Conservation (phyloP, 169 alveolate species). For the Eimeria maxima region DNA sequence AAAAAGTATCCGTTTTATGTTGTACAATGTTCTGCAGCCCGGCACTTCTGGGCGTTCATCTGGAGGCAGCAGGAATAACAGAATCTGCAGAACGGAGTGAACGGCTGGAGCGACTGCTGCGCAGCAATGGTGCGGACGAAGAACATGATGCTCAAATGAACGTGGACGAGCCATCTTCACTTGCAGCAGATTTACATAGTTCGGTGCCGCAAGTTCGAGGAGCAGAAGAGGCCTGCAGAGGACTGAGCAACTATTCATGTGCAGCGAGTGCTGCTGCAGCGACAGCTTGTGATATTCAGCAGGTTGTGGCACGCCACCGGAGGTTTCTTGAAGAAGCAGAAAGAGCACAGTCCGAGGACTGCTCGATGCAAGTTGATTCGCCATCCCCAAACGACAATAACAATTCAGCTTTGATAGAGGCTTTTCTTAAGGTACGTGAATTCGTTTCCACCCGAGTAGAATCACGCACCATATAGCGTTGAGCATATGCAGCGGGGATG, state of each 20-base stretch:
- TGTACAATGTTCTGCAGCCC: conserved; percentile 52
- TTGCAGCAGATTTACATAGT: background rate
- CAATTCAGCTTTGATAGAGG: conserved; percentile 11
- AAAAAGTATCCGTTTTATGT: too few species aligned
- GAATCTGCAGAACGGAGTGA: conserved; percentile 53
- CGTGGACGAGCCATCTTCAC: background rate
- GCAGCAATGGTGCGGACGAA: background rate
- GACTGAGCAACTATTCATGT: conserved; percentile 53
- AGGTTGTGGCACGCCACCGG: conserved; percentile 42
- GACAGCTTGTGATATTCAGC: background rate
- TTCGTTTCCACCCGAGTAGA: background rate
- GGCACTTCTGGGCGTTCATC: conserved; percentile 55
- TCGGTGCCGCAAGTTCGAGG: conserved; percentile 52
- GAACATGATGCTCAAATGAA: conserved; percentile 22
- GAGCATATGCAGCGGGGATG: background rate
- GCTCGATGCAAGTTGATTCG: conserved; percentile 75
- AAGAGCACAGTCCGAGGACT: conserved; percentile 54
- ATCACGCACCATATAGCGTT: background rate
- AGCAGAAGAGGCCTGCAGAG: conserved; percentile 74
- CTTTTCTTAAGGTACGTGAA: conserved; percentile 26
- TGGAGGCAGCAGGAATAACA: conserved; percentile 63
- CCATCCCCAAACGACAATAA: conserved; percentile 12
- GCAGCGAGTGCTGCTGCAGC: conserved; percentile 2
- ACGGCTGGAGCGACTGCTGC: conserved; percentile 62
- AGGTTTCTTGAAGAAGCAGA: conserved; percentile 29